Percentiles rank a stretch among this genome's conserved stretches.
Evolutionary conservation across 768 basidiomycete species (phyloP).

Genomic region (Tylopilus plumbeoviolaceoides): DNA sequence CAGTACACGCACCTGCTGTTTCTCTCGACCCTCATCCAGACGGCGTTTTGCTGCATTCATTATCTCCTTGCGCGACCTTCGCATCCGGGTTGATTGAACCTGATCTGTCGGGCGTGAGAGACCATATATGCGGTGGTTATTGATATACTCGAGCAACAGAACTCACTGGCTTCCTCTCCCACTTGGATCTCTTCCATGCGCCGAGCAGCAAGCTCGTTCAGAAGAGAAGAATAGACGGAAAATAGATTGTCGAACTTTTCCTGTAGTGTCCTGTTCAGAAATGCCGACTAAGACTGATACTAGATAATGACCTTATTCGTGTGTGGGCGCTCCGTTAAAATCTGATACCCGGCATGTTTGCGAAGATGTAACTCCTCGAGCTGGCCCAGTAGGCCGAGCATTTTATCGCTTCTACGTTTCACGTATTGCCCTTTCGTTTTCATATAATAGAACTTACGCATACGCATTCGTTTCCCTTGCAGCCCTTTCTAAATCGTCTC

Average conservation of each 20-base stretch:
- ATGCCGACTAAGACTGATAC: neutral
- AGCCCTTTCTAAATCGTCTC: constrained; percentile 7
- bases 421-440: neutral
- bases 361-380: constrained; percentile 21
- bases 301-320: constrained; percentile 15
- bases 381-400: constrained; percentile 16
- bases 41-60: constrained; percentile 30
- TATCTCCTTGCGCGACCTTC: constrained; percentile 32
- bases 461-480: constrained; percentile 27
- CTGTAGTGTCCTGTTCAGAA: constrained; percentile 14
- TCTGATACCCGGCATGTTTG: constrained; percentile 7
- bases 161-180: constrained; percentile 33
- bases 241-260: constrained; percentile 21
- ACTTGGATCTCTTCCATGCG: constrained; percentile 30
- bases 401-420: constrained; percentile 16
- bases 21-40: constrained; percentile 37
- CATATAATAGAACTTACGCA: constrained; percentile 19
- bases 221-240: constrained; percentile 21
- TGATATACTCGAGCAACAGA: neutral
- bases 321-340: constrained; percentile 5
- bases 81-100: constrained; percentile 29
- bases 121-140: constrained; percentile 3
- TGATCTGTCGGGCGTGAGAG: constrained; percentile 24
- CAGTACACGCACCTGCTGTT: constrained; percentile 30
- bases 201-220: constrained; percentile 32